Conservation (phyloP, 257 asterid genomes). For the Lycium barbarum region DNA sequence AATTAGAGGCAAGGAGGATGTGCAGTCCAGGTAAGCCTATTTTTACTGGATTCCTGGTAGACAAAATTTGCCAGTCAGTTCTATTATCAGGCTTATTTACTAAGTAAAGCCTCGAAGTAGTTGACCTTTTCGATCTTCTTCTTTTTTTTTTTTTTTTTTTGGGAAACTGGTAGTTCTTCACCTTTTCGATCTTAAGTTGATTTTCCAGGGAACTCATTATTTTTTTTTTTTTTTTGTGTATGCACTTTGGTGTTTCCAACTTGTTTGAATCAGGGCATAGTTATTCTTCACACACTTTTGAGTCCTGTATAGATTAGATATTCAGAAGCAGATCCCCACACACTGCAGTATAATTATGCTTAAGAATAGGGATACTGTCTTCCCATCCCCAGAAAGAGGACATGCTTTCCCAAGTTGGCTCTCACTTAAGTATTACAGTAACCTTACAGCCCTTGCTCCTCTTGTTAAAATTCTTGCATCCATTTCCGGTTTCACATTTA, state of each 20-base stretch:
- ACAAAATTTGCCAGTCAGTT: neutral
- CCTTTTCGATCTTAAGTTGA: neutral
- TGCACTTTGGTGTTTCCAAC: neutral
- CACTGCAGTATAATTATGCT: neutral
- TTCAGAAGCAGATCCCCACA: neutral
- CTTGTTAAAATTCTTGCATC: slow-evolving; percentile 21
- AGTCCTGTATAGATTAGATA: neutral
- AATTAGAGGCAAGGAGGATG: slow-evolving; percentile 92
- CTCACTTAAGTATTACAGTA: neutral
- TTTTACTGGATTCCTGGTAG: neutral
- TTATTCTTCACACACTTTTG: neutral
- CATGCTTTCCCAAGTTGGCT: slow-evolving; percentile 10
- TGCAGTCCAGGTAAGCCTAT: slow-evolving; percentile 70
- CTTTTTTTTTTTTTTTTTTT: no score
- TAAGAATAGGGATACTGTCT: neutral
- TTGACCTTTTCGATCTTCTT: neutral
- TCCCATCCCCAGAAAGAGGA: neutral
- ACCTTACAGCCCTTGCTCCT: neutral
- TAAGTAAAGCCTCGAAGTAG: neutral
- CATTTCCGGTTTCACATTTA: neutral
- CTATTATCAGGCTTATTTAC: neutral
- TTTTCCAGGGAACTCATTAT: neutral
- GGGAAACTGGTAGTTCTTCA: no score
- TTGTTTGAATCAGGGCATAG: neutral
- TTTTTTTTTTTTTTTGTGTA: neutral